Percentiles rank a stretch among this genome's conserved stretches.
Evolutionary conservation across 495 filamentous ascomycete genomes (phyloP).

Genomic region (Aspergillus baeticus): DNA sequence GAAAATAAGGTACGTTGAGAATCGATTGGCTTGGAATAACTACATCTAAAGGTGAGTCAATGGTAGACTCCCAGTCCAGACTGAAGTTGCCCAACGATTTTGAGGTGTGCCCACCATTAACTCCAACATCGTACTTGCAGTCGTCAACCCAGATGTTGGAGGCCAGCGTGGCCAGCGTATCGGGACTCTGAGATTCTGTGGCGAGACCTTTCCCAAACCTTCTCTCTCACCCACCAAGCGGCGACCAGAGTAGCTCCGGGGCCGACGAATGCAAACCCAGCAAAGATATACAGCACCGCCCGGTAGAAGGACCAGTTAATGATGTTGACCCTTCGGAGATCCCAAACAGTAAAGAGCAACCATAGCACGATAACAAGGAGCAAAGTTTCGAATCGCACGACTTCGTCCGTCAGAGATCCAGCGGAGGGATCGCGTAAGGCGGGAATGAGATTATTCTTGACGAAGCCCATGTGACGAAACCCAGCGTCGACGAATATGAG

Average conservation of each 20-base stretch:
- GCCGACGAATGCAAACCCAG: background rate
- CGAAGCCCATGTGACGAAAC: background rate
- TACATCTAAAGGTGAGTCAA: too few relatives aligned
- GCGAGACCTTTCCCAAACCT: constrained; percentile 1
- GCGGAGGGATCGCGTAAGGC: background rate
- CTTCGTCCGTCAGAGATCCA: background rate
- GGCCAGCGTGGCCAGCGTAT: too few relatives aligned
- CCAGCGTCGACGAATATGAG: background rate
- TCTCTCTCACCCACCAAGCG: constrained; percentile 5
- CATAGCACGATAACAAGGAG: background rate
- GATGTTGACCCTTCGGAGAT: constrained; percentile 10
- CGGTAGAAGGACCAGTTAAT: background rate
- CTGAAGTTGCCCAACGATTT: too few relatives aligned
- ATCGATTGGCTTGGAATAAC: too few relatives aligned
- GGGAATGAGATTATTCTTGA: background rate
- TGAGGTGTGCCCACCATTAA: too few relatives aligned
- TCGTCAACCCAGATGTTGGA: too few relatives aligned
- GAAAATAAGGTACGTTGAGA: too few relatives aligned
- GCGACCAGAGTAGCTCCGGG: background rate
- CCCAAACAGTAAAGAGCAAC: constrained; percentile 8
- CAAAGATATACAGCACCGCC: background rate
- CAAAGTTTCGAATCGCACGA: background rate
- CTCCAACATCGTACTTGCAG: too few relatives aligned
- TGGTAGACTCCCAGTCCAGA: too few relatives aligned
- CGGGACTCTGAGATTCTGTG: background rate